phyloP scores from a whole-genome alignment of 257 asterid species.

The Striga asiatica region DNA sequence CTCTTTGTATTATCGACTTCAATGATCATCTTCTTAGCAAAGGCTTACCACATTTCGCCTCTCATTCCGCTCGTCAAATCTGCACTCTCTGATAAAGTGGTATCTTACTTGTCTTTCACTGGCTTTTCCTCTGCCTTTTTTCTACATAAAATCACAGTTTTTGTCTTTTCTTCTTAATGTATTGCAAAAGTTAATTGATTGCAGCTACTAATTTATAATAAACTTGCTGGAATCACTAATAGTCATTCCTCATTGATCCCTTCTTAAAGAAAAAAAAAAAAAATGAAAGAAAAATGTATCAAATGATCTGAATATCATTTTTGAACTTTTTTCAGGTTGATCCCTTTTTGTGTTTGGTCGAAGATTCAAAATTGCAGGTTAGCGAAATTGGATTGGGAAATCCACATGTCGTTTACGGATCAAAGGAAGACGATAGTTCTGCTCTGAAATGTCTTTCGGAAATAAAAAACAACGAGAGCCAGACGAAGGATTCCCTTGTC shows the following conservation, averaged over 20 bases:
- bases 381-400: slow-evolving; percentile 31
- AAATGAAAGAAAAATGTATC: no score
- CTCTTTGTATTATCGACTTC: slow-evolving; percentile 75
- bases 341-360: slow-evolving; percentile 73
- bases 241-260: no score
- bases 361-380: slow-evolving; percentile 71
- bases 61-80: slow-evolving; percentile 46
- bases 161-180: no score
- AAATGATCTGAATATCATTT: background rate
- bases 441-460: slow-evolving; percentile 63
- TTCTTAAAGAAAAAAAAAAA: no score
- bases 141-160: no score
- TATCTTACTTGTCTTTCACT: slow-evolving; percentile 18
- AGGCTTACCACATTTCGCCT: slow-evolving; percentile 58
- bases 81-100: slow-evolving; percentile 44
- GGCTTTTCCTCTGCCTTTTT: background rate
- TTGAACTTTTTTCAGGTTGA: slow-evolving; percentile 51
- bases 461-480: slow-evolving; percentile 45
- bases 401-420: slow-evolving; percentile 43
- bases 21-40: slow-evolving; percentile 76
- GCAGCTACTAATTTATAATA: no score
- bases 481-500: slow-evolving; percentile 56
- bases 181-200: no score
- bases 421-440: slow-evolving; percentile 64
- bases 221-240: slow-evolving; percentile 4